Evolutionary conservation across 345 rosid genomes (phyloP).

Genomic region (Erysimum cheiranthoides): DNA sequence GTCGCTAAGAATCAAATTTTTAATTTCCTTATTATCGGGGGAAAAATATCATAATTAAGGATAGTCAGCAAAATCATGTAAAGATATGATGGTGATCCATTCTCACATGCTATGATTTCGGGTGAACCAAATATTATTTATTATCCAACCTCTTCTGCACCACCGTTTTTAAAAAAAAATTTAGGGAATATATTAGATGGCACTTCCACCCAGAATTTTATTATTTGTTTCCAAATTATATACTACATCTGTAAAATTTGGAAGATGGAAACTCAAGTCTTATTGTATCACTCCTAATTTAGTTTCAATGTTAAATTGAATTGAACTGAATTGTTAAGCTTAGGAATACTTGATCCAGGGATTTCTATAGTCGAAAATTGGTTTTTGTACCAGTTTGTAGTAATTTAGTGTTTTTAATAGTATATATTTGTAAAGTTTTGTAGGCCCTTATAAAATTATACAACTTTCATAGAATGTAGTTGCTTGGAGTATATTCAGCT

Average conservation of each 20-base stretch:
- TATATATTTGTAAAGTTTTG: no score
- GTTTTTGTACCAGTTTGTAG: no score
- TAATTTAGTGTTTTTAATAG: no score
- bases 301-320: neutral
- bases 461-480: no score
- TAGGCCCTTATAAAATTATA: no score
- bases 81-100: slow-evolving; percentile 33
- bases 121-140: slow-evolving; percentile 25
- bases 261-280: neutral
- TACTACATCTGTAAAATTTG: no score
- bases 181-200: slow-evolving; percentile 7
- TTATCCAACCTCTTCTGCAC: slow-evolving; percentile 35
- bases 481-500: neutral
- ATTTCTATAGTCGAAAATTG: no score
- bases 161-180: neutral
- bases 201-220: neutral
- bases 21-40: neutral
- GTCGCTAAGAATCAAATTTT: neutral
- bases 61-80: slow-evolving; percentile 27
- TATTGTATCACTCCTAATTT: neutral
- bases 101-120: slow-evolving; percentile 43
- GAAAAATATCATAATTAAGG: neutral
- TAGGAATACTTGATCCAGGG: no score
- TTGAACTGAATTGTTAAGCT: neutral
- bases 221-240: neutral